Conservation (phyloP, 306 rosid species). For the Morella rubra region DNA sequence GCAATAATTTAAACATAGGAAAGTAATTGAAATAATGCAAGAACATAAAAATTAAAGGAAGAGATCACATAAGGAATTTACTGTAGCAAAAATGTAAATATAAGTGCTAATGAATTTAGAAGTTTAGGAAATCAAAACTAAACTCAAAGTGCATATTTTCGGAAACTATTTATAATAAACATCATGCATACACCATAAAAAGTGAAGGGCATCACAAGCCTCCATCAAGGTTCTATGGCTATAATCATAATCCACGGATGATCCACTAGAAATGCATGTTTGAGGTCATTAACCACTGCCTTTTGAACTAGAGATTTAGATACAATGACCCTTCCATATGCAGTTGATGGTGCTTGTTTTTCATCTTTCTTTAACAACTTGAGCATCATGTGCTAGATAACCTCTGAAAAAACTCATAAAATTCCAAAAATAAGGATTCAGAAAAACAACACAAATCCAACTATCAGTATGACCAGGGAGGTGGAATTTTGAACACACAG, state of each 20-base stretch:
- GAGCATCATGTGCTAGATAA: conserved; percentile 44
- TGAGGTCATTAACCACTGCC: conserved; percentile 20
- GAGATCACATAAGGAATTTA: too few relatives aligned
- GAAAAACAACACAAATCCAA: neutral
- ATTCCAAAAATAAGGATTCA: neutral
- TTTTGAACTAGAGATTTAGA: conserved; percentile 27
- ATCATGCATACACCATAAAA: too few relatives aligned
- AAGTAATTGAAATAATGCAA: too few relatives aligned
- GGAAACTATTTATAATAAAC: too few relatives aligned
- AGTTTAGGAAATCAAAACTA: too few relatives aligned
- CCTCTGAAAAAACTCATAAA: conserved; percentile 39
- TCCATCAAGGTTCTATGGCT: conserved; percentile 23
- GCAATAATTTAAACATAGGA: too few relatives aligned
- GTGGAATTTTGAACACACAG: neutral
- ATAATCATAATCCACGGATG: conserved; percentile 18
- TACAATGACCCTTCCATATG: conserved; percentile 19
- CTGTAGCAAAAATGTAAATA: too few relatives aligned
- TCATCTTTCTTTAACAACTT: conserved; percentile 29
- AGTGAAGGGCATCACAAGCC: too few relatives aligned
- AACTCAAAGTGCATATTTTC: too few relatives aligned
- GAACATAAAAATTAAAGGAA: too few relatives aligned
- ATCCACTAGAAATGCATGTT: conserved; percentile 5
- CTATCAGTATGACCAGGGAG: neutral
- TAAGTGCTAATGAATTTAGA: too few relatives aligned
- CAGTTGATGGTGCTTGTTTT: conserved; percentile 24